Evolutionary conservation across 805 yeast species (phyloP), one percentile per base, ranked within the genome.

Genomic region (Candida xyloterini): DNA sequence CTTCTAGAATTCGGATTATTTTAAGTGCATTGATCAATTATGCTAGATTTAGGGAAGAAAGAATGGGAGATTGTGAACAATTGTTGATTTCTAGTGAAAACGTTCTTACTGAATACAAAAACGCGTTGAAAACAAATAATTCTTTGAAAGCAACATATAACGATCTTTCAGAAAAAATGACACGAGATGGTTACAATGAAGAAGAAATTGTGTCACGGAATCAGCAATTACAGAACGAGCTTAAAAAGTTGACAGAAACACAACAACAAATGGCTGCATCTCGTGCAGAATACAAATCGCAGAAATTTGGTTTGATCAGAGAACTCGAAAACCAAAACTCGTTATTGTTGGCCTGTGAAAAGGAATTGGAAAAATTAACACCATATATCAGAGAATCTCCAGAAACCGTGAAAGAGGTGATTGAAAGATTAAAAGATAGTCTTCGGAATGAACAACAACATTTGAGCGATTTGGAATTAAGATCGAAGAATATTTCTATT

Each of bases 21-120:
- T 60, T 88, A 20, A 86, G 95, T 56, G 93, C 93, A 1, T 79
- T 88, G 35, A 84, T 88, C 15, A 89, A 89, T 57, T 89, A 78
- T 68, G 95, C 95, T 1, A 66, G 91, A 41, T 88, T 84, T 54
- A 72, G 95, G 49, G 95, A 86, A 51, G 87, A 81, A 48, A 79
- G 84, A 43, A 74, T 81, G 57, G 71, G 68, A 16, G 89, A 83
- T 49, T 80, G 84, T 53, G 87, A 81, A 45, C 75, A 74, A 18
- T 65, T 84, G 18, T 76, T 82, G 21, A 64, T 70, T 6, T 66
- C 70, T 31, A 74, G 79, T 44, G 84, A 80, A 37, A 55, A 66
- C 9, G 63, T 74, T 34, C 60, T 77, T 14, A 73, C 70, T 20
- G 65, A 70, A 37, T 66, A 70, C 32, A 69, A 71, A 40, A 59